These are phyloP conservation scores for Dimargaris verticillata DNA, from an alignment of 192 early-diverging fungal genomes.

Conservation along the genomic window DNA sequence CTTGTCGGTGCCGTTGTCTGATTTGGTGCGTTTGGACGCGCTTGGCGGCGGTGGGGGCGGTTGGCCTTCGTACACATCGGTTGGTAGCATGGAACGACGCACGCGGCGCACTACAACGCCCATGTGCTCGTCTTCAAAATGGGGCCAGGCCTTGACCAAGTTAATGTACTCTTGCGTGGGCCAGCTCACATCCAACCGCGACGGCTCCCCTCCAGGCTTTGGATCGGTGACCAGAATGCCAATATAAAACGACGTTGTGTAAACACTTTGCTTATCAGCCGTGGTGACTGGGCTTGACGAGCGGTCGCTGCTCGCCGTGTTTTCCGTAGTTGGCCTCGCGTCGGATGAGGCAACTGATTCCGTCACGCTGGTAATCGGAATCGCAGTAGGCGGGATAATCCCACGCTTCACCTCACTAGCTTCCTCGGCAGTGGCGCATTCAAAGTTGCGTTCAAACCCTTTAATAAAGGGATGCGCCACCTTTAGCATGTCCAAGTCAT, in stretches of 20 bases:
- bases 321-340: too few species aligned
- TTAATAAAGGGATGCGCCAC: constrained; percentile 86
- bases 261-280: constrained; percentile 33
- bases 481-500: constrained; percentile 47
- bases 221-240: constrained; percentile 57
- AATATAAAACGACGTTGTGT: constrained; percentile 79
- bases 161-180: constrained; percentile 71
- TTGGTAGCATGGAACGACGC: constrained; percentile 31
- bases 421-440: constrained; percentile 50
- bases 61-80: constrained; percentile 20
- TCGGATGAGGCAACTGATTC: too few species aligned
- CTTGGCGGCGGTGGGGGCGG: neutral
- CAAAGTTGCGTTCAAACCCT: constrained; percentile 51
- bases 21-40: neutral
- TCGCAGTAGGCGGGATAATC: too few species aligned
- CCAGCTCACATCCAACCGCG: constrained; percentile 60
- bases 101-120: constrained; percentile 42
- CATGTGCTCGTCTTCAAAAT: constrained; percentile 51
- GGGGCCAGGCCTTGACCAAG: constrained; percentile 67
- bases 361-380: too few species aligned
- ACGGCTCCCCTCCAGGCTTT: constrained; percentile 32
- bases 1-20: neutral
- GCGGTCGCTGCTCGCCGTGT: too few species aligned
- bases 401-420: constrained; percentile 48
- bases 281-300: too few species aligned